Conservation (phyloP, 2,329 filamentous ascomycete genomes). For the Sporothrix phasma region DNA sequence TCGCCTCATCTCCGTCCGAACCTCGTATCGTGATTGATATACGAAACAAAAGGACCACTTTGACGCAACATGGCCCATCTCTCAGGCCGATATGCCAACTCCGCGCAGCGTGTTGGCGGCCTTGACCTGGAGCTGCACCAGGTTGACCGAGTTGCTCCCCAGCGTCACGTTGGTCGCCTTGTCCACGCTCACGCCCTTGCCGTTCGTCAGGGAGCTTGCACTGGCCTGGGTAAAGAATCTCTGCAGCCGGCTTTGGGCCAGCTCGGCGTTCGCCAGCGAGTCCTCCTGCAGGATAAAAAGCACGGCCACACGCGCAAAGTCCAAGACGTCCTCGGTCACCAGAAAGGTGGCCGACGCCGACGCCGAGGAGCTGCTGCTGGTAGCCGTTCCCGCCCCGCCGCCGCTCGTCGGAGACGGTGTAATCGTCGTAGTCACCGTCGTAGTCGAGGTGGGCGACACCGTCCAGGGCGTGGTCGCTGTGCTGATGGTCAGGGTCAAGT, state of each 20-base stretch:
- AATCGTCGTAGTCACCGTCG: slow-evolving; percentile 22
- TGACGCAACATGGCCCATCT: neutral
- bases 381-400: slow-evolving; percentile 16
- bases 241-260: slow-evolving; percentile 45
- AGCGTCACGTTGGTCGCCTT: slow-evolving; percentile 31
- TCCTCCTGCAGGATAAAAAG: slow-evolving; percentile 52
- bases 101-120: slow-evolving; percentile 10
- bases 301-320: slow-evolving; percentile 54
- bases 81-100: neutral
- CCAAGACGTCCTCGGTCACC: slow-evolving; percentile 46
- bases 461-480: slow-evolving; percentile 20
- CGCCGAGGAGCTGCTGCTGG: slow-evolving; percentile 20
- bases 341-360: slow-evolving; percentile 32
- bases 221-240: slow-evolving; percentile 39
- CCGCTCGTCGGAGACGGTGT: neutral
- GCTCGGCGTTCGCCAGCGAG: slow-evolving; percentile 38
- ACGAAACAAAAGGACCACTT: neutral
- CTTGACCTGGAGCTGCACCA: slow-evolving; percentile 31
- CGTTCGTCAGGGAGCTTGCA: slow-evolving; percentile 6
- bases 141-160: slow-evolving; percentile 37
- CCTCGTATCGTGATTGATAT: neutral
- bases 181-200: slow-evolving; percentile 21
- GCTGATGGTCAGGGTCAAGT: slow-evolving; percentile 24
- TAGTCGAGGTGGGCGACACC: slow-evolving; percentile 22
- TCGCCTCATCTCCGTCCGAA: neutral